Percentiles rank a stretch among this genome's conserved stretches.
Conservation (phyloP, 2,329 filamentous ascomycete species). For the Xylariaceae sp. region DNA sequence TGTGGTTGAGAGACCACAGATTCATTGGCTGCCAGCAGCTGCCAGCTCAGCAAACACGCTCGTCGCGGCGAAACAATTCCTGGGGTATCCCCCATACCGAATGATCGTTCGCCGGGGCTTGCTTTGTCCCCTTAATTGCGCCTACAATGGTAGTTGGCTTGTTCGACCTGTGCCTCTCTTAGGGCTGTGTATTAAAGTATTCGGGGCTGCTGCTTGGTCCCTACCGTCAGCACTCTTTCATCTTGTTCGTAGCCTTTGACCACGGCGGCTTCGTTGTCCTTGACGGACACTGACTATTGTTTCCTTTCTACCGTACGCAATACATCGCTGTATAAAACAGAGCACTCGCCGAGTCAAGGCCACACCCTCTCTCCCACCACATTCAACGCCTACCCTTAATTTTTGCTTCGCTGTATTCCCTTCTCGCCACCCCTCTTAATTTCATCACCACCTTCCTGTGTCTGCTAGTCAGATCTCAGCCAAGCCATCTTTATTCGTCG, state of each 20-base stretch:
- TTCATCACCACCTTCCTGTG: constrained; percentile 9
- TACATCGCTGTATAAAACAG: constrained; percentile 21
- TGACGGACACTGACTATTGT: constrained; percentile 19
- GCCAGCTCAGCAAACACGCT: constrained; percentile 10
- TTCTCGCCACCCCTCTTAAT: constrained; percentile 6
- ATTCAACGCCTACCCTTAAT: constrained; percentile 3
- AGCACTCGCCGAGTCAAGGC: constrained; percentile 8
- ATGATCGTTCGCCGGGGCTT: constrained; percentile 2
- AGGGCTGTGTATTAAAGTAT: constrained; percentile 15
- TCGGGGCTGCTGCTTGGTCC: constrained; percentile 11
- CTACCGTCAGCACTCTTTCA: constrained; percentile 12
- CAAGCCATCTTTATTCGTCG: constrained; percentile 1
- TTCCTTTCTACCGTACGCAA: constrained; percentile 8
- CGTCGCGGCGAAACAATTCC: constrained; percentile 18
- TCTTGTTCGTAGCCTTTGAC: constrained; percentile 4
- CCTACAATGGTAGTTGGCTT: neutral
- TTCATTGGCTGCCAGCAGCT: constrained; percentile 24
- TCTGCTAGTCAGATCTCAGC: constrained; percentile 23
- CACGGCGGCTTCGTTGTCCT: constrained; percentile 13
- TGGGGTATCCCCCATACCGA: constrained; percentile 6
- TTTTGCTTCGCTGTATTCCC: constrained; percentile 12
- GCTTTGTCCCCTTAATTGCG: constrained; percentile 8
- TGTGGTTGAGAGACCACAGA: too few relatives aligned
- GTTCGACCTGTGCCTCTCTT: constrained; percentile 7
- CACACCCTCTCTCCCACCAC: constrained; percentile 2